Percentiles rank a stretch among this genome's conserved stretches.
Conservation (phyloP, 768 basidiomycete species). For the Xerocomellus chrysenteron region DNA sequence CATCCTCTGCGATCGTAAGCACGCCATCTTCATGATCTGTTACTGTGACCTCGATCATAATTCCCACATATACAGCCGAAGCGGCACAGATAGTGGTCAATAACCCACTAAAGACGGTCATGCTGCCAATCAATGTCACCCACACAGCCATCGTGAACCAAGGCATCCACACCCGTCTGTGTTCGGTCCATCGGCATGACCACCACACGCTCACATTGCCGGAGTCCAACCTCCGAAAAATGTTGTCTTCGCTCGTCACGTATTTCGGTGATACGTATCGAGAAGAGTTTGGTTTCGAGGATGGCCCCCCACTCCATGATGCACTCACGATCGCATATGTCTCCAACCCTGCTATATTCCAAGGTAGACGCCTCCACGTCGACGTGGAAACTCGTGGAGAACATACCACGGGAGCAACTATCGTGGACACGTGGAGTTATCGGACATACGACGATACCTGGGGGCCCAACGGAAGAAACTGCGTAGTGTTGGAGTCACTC, state of each 20-base stretch:
- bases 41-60: not conserved
- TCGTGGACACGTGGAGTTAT: conserved; percentile 77
- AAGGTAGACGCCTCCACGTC: conserved; percentile 62
- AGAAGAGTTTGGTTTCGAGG: conserved; percentile 73
- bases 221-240: conserved; percentile 57
- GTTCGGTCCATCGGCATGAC: conserved; percentile 48
- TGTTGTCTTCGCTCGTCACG: conserved; percentile 68
- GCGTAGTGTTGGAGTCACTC: conserved; percentile 62
- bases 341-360: conserved; percentile 65
- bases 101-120: conserved; percentile 61
- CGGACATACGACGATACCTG: conserved; percentile 59
- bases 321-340: conserved; percentile 80
- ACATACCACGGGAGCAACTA: conserved; percentile 72
- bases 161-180: conserved; percentile 50
- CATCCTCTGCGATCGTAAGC: conserved; percentile 77
- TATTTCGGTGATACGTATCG: conserved; percentile 76
- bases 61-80: conserved; percentile 51
- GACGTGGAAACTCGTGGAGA: conserved; percentile 75
- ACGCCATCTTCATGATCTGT: not conserved
- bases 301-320: conserved; percentile 88
- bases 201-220: conserved; percentile 17
- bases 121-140: conserved; percentile 88
- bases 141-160: conserved; percentile 78
- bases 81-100: conserved; percentile 81
- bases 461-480: conserved; percentile 76